These are phyloP conservation scores for Dactylella cylindrospora DNA, from an alignment of 2,329 filamentous ascomycete genomes.

Conservation along the genomic window DNA sequence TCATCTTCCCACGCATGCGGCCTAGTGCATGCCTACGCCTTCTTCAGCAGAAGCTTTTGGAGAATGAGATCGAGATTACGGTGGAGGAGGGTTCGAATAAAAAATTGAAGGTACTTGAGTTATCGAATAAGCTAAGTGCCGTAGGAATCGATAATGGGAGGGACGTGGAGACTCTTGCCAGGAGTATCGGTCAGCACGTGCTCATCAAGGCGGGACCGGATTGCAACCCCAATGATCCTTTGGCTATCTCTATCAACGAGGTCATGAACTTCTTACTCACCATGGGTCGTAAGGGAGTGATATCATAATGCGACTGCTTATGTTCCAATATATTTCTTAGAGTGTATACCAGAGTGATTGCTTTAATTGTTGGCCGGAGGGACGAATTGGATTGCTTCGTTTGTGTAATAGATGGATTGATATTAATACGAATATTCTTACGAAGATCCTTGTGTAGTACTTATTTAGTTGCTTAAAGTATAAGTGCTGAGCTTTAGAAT, in stretches of 20 bases:
- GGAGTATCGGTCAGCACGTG: neutral
- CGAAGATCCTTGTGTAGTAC: no score
- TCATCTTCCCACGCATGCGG: conserved; percentile 59
- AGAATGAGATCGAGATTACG: neutral
- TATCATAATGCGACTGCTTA: no score
- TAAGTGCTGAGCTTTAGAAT: no score
- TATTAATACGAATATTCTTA: no score
- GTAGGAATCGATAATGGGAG: neutral
- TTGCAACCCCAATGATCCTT: no score
- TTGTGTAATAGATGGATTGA: no score
- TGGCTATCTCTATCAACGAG: no score
- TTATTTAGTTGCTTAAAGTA: no score
- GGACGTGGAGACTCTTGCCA: neutral
- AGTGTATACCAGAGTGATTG: no score
- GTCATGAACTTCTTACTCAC: neutral
- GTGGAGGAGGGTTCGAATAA: neutral
- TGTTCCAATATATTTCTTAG: no score
- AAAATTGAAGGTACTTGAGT: neutral
- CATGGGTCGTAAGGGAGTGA: neutral
- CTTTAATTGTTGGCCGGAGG: no score
- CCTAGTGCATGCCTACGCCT: conserved; percentile 55
- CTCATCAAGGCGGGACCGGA: neutral
- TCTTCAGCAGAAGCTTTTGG: conserved; percentile 49
- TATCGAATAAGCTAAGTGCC: neutral
- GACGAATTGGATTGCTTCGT: no score